Percentiles rank a stretch among this genome's conserved stretches.
These are phyloP conservation scores for Oryza brachyantha DNA, from an alignment of 176 grass and related monocot species.

Conservation along the genomic window DNA sequence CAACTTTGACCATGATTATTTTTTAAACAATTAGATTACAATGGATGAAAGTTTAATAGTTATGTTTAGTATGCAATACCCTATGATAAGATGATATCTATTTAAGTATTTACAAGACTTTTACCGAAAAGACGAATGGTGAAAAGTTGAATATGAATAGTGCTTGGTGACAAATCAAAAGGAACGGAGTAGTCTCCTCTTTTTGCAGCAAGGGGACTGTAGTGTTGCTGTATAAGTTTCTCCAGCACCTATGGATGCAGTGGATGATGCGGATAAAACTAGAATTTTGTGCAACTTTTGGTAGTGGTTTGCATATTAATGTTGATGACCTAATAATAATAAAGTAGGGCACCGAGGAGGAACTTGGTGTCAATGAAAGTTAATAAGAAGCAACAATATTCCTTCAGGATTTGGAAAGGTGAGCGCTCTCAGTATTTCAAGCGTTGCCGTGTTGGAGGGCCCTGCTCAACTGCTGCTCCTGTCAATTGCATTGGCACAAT, in stretches of 20 bases:
- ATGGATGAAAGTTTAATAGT: too few relatives aligned
- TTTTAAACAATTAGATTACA: too few relatives aligned
- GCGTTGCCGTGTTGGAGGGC: not conserved
- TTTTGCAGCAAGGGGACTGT: slow-evolving; percentile 1
- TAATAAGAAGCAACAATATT: too few relatives aligned
- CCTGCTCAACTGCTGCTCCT: not conserved
- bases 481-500: not conserved
- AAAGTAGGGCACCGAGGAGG: not conserved
- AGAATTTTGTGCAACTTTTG: not conserved
- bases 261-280: not conserved
- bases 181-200: too few relatives aligned
- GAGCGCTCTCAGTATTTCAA: not conserved
- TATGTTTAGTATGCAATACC: too few relatives aligned
- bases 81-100: too few relatives aligned
- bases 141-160: too few relatives aligned
- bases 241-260: slow-evolving; percentile 1
- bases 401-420: too few relatives aligned
- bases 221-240: not conserved
- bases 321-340: not conserved
- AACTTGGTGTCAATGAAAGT: not conserved
- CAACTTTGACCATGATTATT: too few relatives aligned
- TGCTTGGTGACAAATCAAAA: too few relatives aligned
- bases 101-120: too few relatives aligned
- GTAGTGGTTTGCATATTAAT: not conserved
- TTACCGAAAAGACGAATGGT: too few relatives aligned